These are phyloP conservation scores for Cladophialophora immunda DNA, from an alignment of 2,329 filamentous ascomycete genomes.

Conservation along the genomic window DNA sequence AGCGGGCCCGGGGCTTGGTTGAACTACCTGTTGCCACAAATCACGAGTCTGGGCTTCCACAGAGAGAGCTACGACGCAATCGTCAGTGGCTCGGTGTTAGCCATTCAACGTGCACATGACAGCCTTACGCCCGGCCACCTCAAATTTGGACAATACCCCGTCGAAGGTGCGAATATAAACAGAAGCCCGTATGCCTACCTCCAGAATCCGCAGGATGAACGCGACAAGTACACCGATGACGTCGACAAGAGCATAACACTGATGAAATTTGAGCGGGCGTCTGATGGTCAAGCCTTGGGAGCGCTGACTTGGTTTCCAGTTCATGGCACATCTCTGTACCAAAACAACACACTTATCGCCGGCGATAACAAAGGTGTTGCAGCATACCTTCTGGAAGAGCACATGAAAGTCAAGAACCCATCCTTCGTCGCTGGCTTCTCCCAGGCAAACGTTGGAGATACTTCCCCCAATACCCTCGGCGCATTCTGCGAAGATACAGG, in stretches of 20 bases:
- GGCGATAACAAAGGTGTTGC: conserved; percentile 98
- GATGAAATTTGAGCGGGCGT: conserved; percentile 77
- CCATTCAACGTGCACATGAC: conserved; percentile 82
- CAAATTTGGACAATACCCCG: conserved; percentile 72
- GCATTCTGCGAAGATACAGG: conserved; percentile 89
- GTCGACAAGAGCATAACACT: conserved; percentile 83
- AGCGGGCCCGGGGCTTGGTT: conserved; percentile 91
- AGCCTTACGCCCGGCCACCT: conserved; percentile 74
- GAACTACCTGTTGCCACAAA: conserved; percentile 92
- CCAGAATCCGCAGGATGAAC: conserved; percentile 80
- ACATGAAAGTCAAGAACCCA: conserved; percentile 43
- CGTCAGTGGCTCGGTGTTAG: conserved; percentile 82
- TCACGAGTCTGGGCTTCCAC: conserved; percentile 86
- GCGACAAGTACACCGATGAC: conserved; percentile 69
- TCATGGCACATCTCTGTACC: conserved; percentile 88
- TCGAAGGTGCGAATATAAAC: conserved; percentile 84
- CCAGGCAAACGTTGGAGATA: conserved; percentile 90
- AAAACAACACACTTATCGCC: conserved; percentile 88
- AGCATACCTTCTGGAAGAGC: conserved; percentile 79
- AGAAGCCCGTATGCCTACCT: conserved; percentile 88
- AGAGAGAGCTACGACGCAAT: conserved; percentile 88
- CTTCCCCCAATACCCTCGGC: conserved; percentile 84
- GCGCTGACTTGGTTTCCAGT: conserved; percentile 91
- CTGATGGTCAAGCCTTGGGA: conserved; percentile 79
- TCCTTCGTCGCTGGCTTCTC: conserved; percentile 91